Percentiles rank a stretch among this genome's conserved stretches.
These are phyloP conservation scores for Pseudocercospora musae DNA, from an alignment of 2,329 filamentous ascomycete species.

Conservation along the genomic window DNA sequence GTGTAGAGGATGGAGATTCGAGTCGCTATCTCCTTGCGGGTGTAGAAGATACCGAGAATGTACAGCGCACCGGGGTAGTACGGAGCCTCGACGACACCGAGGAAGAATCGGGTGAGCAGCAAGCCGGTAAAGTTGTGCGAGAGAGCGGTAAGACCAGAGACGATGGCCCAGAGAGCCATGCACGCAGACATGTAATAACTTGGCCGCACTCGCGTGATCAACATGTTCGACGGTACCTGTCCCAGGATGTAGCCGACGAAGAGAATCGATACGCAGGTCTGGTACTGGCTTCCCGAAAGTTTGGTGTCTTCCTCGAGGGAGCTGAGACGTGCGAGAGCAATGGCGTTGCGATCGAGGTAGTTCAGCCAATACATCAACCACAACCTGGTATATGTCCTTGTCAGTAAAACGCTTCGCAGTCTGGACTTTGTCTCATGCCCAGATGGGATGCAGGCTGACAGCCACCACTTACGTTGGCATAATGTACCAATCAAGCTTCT, in stretches of 20 bases:
- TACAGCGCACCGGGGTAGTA: constrained; percentile 46
- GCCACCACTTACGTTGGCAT: constrained; percentile 26
- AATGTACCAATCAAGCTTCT: constrained; percentile 31
- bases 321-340: constrained; percentile 43
- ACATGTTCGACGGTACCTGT: constrained; percentile 45
- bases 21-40: constrained; percentile 66
- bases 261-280: constrained; percentile 40
- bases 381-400: constrained; percentile 12
- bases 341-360: constrained; percentile 41
- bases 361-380: constrained; percentile 32
- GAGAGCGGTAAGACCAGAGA: constrained; percentile 25
- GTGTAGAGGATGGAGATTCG: constrained; percentile 67
- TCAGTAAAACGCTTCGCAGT: neutral
- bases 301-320: constrained; percentile 42
- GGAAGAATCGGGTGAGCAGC: constrained; percentile 23
- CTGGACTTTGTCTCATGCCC: neutral
- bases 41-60: constrained; percentile 71
- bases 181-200: constrained; percentile 42
- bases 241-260: constrained; percentile 40
- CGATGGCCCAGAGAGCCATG: constrained; percentile 37
- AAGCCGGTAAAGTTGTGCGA: constrained; percentile 27
- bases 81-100: constrained; percentile 20
- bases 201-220: constrained; percentile 37
- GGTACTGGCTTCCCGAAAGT: constrained; percentile 41
- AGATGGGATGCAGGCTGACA: neutral